Evolutionary conservation across 2,329 filamentous ascomycete genomes (phyloP).

Genomic region (Monosporascus sp.): DNA sequence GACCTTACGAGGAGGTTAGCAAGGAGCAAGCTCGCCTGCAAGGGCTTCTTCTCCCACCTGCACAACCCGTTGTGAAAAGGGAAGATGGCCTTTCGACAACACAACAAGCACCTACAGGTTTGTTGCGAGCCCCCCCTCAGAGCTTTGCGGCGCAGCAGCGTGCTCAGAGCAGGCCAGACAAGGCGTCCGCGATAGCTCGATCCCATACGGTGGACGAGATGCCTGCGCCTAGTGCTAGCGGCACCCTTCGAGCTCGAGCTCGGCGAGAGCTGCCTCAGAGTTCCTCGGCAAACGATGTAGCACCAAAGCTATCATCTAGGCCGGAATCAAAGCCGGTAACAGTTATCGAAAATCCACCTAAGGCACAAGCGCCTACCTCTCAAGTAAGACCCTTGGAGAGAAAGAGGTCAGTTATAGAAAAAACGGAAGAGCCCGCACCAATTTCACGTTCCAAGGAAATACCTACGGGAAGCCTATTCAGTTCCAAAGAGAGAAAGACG

Average conservation of each 20-base stretch:
- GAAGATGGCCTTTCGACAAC: conserved; percentile 30
- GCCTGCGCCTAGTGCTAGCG: conserved; percentile 21
- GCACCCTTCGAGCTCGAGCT: conserved; percentile 24
- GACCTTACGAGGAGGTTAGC: conserved; percentile 57
- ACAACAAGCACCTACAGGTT: conserved; percentile 34
- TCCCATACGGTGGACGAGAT: conserved; percentile 29
- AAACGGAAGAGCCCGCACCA: conserved; percentile 7
- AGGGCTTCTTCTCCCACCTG: conserved; percentile 24
- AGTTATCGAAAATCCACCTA: conserved; percentile 3
- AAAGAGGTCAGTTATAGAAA: conserved; percentile 2
- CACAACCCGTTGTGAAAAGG: conserved; percentile 25
- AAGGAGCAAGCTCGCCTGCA: conserved; percentile 44
- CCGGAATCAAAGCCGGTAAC: conserved; percentile 9
- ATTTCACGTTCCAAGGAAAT: conserved; percentile 18
- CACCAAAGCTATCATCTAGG: conserved; percentile 11
- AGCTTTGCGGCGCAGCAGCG: conserved; percentile 64
- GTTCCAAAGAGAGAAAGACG: conserved; percentile 46
- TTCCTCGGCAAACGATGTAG: conserved; percentile 18
- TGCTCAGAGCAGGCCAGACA: conserved; percentile 45
- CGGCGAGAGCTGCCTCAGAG: conserved; percentile 21
- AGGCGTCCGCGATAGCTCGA: conserved; percentile 19
- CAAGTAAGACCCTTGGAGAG: conserved; percentile 7
- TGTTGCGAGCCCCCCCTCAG: conserved; percentile 52
- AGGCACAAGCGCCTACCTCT: conserved; percentile 1
- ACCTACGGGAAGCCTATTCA: conserved; percentile 48